A percentile compares a stretch with the other conserved stretches of the same genome.
Evolutionary conservation across 768 basidiomycete genomes (phyloP).

Genomic region (Exidia glandulosa): DNA sequence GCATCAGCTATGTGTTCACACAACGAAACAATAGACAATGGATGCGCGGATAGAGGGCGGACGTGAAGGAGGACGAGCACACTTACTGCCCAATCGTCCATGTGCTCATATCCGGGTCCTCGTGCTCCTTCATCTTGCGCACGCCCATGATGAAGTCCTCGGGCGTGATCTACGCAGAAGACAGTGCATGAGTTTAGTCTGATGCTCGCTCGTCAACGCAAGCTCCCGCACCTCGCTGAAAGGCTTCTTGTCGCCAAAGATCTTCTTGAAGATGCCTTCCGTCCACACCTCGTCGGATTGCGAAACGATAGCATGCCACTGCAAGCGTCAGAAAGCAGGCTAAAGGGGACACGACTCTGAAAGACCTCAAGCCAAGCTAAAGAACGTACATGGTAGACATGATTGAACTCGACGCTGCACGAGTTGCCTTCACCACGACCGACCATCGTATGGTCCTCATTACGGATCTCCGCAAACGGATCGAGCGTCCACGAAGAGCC

Average conservation of each 20-base stretch:
- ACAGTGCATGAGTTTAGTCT: not conserved
- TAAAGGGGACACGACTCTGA: not conserved
- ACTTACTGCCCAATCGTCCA: constrained; percentile 49
- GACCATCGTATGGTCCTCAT: constrained; percentile 12
- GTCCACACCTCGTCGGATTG: constrained; percentile 46
- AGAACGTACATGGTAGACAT: constrained; percentile 37
- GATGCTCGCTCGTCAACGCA: not conserved
- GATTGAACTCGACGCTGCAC: constrained; percentile 51
- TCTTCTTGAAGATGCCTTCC: constrained; percentile 29
- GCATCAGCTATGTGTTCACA: too few species aligned
- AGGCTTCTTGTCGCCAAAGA: constrained; percentile 30
- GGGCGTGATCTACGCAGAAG: constrained; percentile 5
- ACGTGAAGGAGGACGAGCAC: not conserved
- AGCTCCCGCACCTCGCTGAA: constrained; percentile 23
- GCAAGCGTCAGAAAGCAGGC: constrained; percentile 9
- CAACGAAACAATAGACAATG: not conserved
- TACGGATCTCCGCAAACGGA: constrained; percentile 37
- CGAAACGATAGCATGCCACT: constrained; percentile 57
- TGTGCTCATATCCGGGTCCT: constrained; percentile 26
- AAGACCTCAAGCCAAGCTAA: not conserved
- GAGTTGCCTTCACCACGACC: constrained; percentile 61
- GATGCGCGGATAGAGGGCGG: not conserved
- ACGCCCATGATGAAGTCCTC: constrained; percentile 5
- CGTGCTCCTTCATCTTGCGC: constrained; percentile 8
- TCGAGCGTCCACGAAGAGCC: constrained; percentile 70